A percentile compares a stretch with the other conserved stretches of the same genome.
These are phyloP conservation scores for Tuber aestivum DNA, from an alignment of 495 filamentous ascomycete species.

Conservation along the genomic window DNA sequence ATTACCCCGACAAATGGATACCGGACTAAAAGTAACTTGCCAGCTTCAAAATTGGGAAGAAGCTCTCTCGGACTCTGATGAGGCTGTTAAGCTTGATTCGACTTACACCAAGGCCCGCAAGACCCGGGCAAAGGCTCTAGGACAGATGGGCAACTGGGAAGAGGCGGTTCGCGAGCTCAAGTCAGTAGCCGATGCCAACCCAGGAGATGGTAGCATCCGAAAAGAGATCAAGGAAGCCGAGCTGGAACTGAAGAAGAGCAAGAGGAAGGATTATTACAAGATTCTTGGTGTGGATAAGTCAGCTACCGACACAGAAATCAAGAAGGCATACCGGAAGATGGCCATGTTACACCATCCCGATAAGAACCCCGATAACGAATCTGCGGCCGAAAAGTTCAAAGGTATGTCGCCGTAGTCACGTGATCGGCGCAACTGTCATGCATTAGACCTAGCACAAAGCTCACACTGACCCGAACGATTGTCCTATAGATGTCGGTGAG, in stretches of 20 bases:
- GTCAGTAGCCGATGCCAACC: slow-evolving; percentile 72
- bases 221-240: slow-evolving; percentile 86
- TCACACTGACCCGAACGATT: slow-evolving; percentile 52
- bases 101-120: slow-evolving; percentile 84
- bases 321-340: slow-evolving; percentile 93
- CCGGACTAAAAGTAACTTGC: slow-evolving; percentile 17
- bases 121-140: slow-evolving; percentile 82
- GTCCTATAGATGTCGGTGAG: slow-evolving; percentile 42
- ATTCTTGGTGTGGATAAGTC: slow-evolving; percentile 84
- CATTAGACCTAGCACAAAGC: slow-evolving; percentile 73
- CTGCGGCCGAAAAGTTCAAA: slow-evolving; percentile 89
- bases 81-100: slow-evolving; percentile 78
- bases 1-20: neutral
- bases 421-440: slow-evolving; percentile 42
- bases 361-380: slow-evolving; percentile 83
- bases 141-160: slow-evolving; percentile 81
- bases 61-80: slow-evolving; percentile 77
- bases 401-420: slow-evolving; percentile 55
- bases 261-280: slow-evolving; percentile 98
- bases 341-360: slow-evolving; percentile 93
- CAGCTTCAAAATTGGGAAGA: slow-evolving; percentile 74
- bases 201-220: slow-evolving; percentile 66
- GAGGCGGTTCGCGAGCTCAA: slow-evolving; percentile 83
- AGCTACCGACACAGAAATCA: slow-evolving; percentile 76
- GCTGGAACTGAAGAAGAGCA: slow-evolving; percentile 93